Evolutionary conservation across 1,284 basidiomycete species (phyloP), one percentile per base, ranked within the genome.

Genomic region (Grifola frondosa): DNA sequence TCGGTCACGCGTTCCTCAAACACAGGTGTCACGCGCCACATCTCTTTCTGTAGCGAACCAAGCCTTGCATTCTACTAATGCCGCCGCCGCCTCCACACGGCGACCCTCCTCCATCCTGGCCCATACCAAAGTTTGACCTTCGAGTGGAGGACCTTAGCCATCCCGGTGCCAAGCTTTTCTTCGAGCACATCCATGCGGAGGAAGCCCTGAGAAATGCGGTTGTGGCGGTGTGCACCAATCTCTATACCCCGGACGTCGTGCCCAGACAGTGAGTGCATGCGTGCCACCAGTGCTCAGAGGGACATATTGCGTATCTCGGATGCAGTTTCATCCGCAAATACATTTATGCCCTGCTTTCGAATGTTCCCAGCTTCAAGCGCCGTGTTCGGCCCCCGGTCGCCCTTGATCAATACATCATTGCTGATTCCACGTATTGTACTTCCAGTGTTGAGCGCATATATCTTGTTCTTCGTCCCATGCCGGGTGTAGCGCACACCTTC

Each of bases 401-500:
- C 21, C n/a, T n/a, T n/a, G n/a, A n/a, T n/a, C n/a, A n/a, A n/a
- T n/a, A n/a, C n/a, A n/a, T n/a, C n/a, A n/a, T n/a, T n/a, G n/a
- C n/a, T n/a, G n/a, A n/a, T n/a, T n/a, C n/a, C n/a, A n/a, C n/a
- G n/a, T n/a, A n/a, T n/a, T n/a, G n/a, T n/a, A n/a, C 33, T 15
- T 37, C 28, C 44, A 84, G 81, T 43, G 77, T 86, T 3, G 49
- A 74, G 44, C 63, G 66, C 22, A 73, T 88, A 48, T 59, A 66
- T 2, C 71, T 86, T 37, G 70, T 84, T 40, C 68, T 85, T 29
- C 73, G 80, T 13, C 62, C 74, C 25, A 85, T 88, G 76, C 67
- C 71, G 12, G 85, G 84, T 30, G 76, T 85, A 11, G 85, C 85
- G 22, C 71, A 84, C 60, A 81, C 84, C 0, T 70, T 60, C 33